These are phyloP conservation scores for Aspergillus flavus DNA, from an alignment of 2,329 filamentous ascomycete species.

Conservation along the genomic window DNA sequence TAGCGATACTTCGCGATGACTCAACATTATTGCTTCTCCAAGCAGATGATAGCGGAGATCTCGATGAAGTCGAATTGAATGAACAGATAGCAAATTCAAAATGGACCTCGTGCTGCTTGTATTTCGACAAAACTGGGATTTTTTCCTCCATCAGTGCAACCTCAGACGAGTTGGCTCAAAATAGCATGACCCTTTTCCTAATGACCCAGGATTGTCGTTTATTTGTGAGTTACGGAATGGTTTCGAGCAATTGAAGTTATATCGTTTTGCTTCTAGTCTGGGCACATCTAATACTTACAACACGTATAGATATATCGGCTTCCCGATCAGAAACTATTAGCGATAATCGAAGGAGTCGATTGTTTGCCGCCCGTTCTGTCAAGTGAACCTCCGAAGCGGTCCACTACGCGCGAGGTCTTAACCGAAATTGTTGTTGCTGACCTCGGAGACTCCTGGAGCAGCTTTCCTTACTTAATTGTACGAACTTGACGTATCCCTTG, in stretches of 20 bases:
- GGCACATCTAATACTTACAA: slow-evolving; percentile 5
- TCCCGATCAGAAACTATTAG: slow-evolving; percentile 72
- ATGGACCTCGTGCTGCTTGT: slow-evolving; percentile 84
- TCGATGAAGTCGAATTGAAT: slow-evolving; percentile 76
- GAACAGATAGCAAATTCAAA: slow-evolving; percentile 64
- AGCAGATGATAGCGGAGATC: slow-evolving; percentile 77
- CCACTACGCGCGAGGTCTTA: slow-evolving; percentile 71
- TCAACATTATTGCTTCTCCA: slow-evolving; percentile 76
- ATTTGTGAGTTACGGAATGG: slow-evolving; percentile 60
- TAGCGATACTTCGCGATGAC: slow-evolving; percentile 83
- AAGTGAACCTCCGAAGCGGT: slow-evolving; percentile 69
- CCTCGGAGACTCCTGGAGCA: slow-evolving; percentile 72
- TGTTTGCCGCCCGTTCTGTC: slow-evolving; percentile 78
- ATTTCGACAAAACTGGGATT: slow-evolving; percentile 64
- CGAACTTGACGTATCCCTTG: slow-evolving; percentile 33
- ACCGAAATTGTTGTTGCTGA: slow-evolving; percentile 82
- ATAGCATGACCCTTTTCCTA: slow-evolving; percentile 72
- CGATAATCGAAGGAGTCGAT: slow-evolving; percentile 73
- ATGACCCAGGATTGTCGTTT: slow-evolving; percentile 74
- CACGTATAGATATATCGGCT: slow-evolving; percentile 71
- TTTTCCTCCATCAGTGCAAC: slow-evolving; percentile 48
- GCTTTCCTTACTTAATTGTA: slow-evolving; percentile 80
- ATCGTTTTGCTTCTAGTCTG: background rate
- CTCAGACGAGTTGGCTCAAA: slow-evolving; percentile 28
- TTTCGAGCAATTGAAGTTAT: background rate